phyloP scores from a whole-genome alignment of 768 basidiomycete species.

The Tremella fuciformis region DNA sequence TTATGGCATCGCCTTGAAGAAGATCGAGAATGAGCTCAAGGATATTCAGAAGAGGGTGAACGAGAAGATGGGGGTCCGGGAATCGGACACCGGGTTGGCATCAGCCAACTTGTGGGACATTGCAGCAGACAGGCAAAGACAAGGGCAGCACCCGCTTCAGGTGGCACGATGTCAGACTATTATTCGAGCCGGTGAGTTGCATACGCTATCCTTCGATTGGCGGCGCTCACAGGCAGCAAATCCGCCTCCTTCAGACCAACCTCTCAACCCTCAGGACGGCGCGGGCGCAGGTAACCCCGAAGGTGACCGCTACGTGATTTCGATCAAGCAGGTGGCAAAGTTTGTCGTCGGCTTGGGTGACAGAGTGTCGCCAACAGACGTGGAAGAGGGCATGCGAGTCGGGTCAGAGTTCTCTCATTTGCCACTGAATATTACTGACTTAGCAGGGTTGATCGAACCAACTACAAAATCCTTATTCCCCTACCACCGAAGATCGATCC shows the following conservation, averaged over 20 bases:
- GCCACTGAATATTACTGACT: neutral
- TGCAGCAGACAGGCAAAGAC: slow-evolving; percentile 83
- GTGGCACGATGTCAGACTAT: slow-evolving; percentile 99
- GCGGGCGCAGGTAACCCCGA: slow-evolving; percentile 58
- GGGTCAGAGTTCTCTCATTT: slow-evolving; percentile 76
- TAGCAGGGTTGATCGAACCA: slow-evolving; percentile 56
- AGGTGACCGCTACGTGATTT: slow-evolving; percentile 98
- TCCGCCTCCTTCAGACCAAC: slow-evolving; percentile 70
- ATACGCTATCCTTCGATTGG: neutral
- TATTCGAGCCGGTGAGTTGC: slow-evolving; percentile 64
- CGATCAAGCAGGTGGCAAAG: slow-evolving; percentile 99
- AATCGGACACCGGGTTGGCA: slow-evolving; percentile 95
- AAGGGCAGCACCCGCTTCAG: slow-evolving; percentile 87
- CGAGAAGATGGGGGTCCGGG: slow-evolving; percentile 98
- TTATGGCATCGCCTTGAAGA: slow-evolving; percentile 82
- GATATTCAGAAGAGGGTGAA: slow-evolving; percentile 96
- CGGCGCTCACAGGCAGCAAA: slow-evolving; percentile 56
- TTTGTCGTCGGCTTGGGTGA: slow-evolving; percentile 97
- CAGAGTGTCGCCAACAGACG: slow-evolving; percentile 93
- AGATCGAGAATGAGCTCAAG: slow-evolving; percentile 86
- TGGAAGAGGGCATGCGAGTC: slow-evolving; percentile 99
- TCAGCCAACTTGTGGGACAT: slow-evolving; percentile 98
- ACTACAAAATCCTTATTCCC: slow-evolving; percentile 97
- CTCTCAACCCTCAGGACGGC: slow-evolving; percentile 87
- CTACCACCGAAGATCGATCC: slow-evolving; percentile 98